phyloP scores from a whole-genome alignment of 176 grass and related monocot genomes.

The Avena atlantica region DNA sequence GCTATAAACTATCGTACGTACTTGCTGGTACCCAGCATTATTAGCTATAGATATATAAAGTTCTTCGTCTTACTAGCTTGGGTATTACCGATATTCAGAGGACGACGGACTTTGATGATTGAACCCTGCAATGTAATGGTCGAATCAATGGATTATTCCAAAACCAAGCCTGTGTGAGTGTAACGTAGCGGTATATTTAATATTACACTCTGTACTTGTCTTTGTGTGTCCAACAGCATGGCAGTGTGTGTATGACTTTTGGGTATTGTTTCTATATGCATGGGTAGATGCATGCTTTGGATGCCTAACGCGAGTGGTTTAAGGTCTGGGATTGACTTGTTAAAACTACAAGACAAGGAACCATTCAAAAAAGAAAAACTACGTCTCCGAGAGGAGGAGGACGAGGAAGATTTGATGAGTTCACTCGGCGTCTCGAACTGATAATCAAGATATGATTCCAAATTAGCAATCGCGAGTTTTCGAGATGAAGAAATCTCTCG shows the following conservation, averaged over 20 bases:
- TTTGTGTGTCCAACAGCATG: constrained; percentile 33
- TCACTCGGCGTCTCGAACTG: constrained; percentile 31
- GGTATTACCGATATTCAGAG: constrained; percentile 46
- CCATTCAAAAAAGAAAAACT: no score
- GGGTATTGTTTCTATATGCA: constrained; percentile 17
- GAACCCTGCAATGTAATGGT: constrained; percentile 43
- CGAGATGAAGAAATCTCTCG: constrained; percentile 17
- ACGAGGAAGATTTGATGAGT: constrained; percentile 19
- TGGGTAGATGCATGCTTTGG: constrained; percentile 36
- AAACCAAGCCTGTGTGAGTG: not conserved
- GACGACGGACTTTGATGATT: constrained; percentile 32
- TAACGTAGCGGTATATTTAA: not conserved
- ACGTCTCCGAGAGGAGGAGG: constrained; percentile 11
- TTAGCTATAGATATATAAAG: constrained; percentile 16
- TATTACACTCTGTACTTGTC: not conserved
- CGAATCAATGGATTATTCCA: constrained; percentile 6
- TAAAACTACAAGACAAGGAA: constrained; percentile 29
- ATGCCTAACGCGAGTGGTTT: constrained; percentile 45
- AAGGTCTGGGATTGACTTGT: constrained; percentile 50
- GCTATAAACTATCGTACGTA: constrained; percentile 11
- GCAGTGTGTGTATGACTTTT: constrained; percentile 26
- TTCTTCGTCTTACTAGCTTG: constrained; percentile 31
- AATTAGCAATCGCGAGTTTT: constrained; percentile 31
- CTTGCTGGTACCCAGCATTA: not conserved
- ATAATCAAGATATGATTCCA: constrained; percentile 45